These are phyloP conservation scores for Fistulifera pelliculosa DNA, from an alignment of 108 stramenopile species.

Conservation along the genomic window DNA sequence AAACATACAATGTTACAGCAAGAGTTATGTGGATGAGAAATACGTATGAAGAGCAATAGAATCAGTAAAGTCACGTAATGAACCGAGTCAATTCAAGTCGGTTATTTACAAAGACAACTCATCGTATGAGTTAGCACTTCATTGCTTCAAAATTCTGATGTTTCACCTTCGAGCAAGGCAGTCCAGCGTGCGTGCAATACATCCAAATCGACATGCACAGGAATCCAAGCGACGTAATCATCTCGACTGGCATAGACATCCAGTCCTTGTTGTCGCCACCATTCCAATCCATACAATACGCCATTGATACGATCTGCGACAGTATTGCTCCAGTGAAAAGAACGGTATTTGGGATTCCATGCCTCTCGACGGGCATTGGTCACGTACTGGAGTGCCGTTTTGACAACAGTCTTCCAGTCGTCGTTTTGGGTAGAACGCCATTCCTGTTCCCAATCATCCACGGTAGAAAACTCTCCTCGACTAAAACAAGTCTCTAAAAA, in stretches of 20 bases:
- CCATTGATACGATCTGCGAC: conserved; percentile 61
- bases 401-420: conserved; percentile 17
- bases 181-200: conserved; percentile 4
- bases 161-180: background rate
- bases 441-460: conserved; percentile 7
- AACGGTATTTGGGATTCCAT: conserved; percentile 52
- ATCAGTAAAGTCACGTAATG: background rate
- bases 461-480: conserved; percentile 8
- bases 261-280: conserved; percentile 14
- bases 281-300: conserved; percentile 33
- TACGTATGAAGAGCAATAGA: background rate
- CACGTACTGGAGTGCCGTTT: conserved; percentile 53
- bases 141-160: too few species aligned
- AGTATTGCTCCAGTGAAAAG: conserved; percentile 56
- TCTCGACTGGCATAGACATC: conserved; percentile 45
- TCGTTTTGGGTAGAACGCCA: conserved; percentile 17
- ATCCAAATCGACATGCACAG: conserved; percentile 27
- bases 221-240: conserved; percentile 35
- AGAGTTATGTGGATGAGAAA: conserved; percentile 47
- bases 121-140: background rate
- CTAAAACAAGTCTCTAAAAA: background rate
- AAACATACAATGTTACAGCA: conserved; percentile 60
- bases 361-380: conserved; percentile 47
- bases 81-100: too few species aligned
- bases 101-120: too few species aligned